Conservation (phyloP, 495 filamentous ascomycete genomes). For the Schizothecium vesticola region DNA sequence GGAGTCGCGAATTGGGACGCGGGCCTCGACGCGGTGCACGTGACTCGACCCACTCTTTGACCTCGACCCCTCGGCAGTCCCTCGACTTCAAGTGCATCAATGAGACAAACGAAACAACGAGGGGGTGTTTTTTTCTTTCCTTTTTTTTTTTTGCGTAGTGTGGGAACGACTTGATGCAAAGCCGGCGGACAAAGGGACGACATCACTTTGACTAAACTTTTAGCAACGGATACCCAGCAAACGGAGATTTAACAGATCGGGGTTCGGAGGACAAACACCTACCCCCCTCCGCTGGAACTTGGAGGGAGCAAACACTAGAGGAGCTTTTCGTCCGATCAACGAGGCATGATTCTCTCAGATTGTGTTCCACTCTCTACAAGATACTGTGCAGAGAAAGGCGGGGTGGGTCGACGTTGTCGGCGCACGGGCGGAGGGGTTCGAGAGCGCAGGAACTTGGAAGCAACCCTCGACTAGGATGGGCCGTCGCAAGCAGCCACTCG, state of each 20-base stretch:
- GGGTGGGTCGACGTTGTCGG: background rate
- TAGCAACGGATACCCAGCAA: background rate
- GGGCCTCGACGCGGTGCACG: background rate
- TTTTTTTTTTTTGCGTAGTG: background rate
- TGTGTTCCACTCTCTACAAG: background rate
- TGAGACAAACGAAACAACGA: background rate
- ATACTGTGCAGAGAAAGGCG: background rate
- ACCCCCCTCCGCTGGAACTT: background rate
- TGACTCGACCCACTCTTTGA: background rate
- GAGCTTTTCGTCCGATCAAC: background rate
- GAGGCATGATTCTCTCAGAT: background rate
- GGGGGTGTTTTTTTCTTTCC: background rate
- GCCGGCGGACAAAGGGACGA: background rate
- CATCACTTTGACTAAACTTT: background rate
- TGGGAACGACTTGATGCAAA: background rate
- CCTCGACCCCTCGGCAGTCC: background rate
- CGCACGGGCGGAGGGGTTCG: slow-evolving; percentile 14
- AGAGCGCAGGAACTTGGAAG: background rate
- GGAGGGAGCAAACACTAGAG: background rate
- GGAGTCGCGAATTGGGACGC: background rate
- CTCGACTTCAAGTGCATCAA: background rate
- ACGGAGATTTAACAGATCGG: background rate
- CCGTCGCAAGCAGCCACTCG: slow-evolving; percentile 1
- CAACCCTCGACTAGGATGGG: background rate
- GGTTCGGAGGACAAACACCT: too few relatives aligned